Percentiles rank a stretch among this genome's conserved stretches.
phyloP scores from a whole-genome alignment of 2,329 filamentous ascomycete species.

The Cladophialophora chaetospira region DNA sequence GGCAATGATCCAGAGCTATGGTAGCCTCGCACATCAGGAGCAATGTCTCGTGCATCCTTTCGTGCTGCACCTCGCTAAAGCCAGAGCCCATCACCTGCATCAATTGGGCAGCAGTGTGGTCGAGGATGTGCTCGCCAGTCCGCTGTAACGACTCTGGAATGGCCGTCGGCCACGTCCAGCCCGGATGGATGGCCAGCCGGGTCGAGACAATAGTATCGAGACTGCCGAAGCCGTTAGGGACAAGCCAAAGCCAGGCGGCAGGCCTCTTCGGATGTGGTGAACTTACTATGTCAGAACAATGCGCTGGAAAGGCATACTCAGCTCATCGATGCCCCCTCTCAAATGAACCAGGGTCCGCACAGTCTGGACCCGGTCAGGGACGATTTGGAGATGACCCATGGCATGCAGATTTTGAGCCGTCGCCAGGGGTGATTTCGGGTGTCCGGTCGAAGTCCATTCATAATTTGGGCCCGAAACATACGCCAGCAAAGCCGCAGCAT shows the following conservation, averaged over 20 bases:
- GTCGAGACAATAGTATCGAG: conserved; percentile 1
- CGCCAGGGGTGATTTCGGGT: conserved; percentile 1
- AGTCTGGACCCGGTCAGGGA: conserved; percentile 1
- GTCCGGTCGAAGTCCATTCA: not conserved
- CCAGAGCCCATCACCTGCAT: conserved; percentile 3
- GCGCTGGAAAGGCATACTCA: conserved; percentile 3
- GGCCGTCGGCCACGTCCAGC: not conserved
- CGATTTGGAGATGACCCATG: conserved; percentile 4
- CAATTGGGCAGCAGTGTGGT: not conserved
- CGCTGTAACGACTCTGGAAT: conserved; percentile 1
- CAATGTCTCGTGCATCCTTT: not conserved
- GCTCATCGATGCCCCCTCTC: conserved; percentile 2
- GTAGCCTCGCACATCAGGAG: conserved; percentile 7
- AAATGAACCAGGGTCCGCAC: not conserved
- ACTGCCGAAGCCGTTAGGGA: too few relatives aligned
- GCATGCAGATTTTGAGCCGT: conserved; percentile 3
- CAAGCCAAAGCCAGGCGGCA: too few relatives aligned
- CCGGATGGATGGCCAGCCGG: not conserved
- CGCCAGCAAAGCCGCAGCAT: not conserved
- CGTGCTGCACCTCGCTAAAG: conserved; percentile 1
- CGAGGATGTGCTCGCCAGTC: conserved; percentile 6
- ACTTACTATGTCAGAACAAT: conserved; percentile 6
- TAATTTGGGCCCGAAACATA: conserved; percentile 3
- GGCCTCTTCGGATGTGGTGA: not conserved
- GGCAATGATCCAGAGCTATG: conserved; percentile 2